A percentile compares a stretch with the other conserved stretches of the same genome.
phyloP scores from a whole-genome alignment of 305 asterid species.

The Stenogyne calaminthoides region DNA sequence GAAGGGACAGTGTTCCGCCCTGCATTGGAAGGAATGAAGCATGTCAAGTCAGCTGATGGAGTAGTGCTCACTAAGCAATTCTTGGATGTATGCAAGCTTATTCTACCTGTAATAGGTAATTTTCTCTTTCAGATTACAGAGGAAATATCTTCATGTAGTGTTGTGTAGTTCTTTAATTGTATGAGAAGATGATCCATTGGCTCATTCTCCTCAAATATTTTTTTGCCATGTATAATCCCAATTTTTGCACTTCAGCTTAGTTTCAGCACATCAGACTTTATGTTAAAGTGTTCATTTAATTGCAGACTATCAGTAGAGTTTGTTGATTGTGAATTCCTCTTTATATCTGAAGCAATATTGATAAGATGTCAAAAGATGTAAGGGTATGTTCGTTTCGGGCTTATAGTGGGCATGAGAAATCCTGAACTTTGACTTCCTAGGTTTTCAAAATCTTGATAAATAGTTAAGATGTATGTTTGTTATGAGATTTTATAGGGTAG shows the following conservation, averaged over 20 bases:
- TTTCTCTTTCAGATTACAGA: constrained; percentile 5
- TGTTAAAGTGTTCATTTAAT: neutral
- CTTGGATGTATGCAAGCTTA: constrained; percentile 89
- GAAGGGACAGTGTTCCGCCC: constrained; percentile 89
- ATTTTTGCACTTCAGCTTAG: neutral
- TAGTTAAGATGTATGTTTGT: too few relatives aligned
- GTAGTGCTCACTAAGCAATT: constrained; percentile 82
- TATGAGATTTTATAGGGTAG: too few relatives aligned
- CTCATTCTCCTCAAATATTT: neutral
- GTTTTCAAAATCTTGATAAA: too few relatives aligned
- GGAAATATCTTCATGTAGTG: neutral
- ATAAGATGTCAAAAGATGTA: neutral
- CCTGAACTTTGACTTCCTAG: too few relatives aligned
- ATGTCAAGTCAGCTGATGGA: constrained; percentile 82
- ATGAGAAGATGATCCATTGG: neutral
- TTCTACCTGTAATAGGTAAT: constrained; percentile 87
- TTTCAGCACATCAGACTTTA: neutral
- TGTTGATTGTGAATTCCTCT: neutral
- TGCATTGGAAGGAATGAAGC: constrained; percentile 89
- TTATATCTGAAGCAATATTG: neutral
- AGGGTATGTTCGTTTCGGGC: too few relatives aligned
- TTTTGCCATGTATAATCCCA: neutral
- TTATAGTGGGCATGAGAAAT: too few relatives aligned
- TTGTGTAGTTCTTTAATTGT: constrained; percentile 9
- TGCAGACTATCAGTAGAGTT: constrained; percentile 3